phyloP scores from a whole-genome alignment of 305 asterid species.

The Rubia peregrina region DNA sequence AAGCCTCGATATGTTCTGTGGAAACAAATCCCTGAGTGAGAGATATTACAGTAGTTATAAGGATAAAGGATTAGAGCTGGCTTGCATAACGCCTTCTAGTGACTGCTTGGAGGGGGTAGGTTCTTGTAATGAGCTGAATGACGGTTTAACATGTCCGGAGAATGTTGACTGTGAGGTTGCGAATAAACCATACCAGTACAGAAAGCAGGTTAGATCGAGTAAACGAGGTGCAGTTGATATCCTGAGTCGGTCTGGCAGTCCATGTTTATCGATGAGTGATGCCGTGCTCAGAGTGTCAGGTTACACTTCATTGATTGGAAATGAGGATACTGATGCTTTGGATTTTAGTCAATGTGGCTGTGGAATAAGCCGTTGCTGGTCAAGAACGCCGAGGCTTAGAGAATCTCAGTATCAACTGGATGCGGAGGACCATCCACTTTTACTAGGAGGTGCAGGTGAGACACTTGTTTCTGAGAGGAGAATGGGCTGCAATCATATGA shows the following conservation, averaged over 20 bases:
- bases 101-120: conserved; percentile 37
- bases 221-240: conserved; percentile 32
- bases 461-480: conserved; percentile 15
- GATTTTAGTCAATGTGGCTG: conserved; percentile 60
- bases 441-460: conserved; percentile 28
- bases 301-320: conserved; percentile 28
- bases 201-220: conserved; percentile 28
- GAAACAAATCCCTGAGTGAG: conserved; percentile 29
- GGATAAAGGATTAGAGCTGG: conserved; percentile 32
- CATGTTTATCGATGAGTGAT: conserved; percentile 31
- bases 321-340: conserved; percentile 41
- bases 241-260: conserved; percentile 41
- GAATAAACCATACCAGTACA: conserved; percentile 21
- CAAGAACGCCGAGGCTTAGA: conserved; percentile 39
- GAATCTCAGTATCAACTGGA: conserved; percentile 33
- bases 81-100: conserved; percentile 22
- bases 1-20: conserved; percentile 20
- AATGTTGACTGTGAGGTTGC: conserved; percentile 22
- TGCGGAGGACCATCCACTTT: conserved; percentile 49
- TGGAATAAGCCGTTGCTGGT: conserved; percentile 71
- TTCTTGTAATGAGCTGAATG: conserved; percentile 49
- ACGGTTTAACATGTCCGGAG: conserved; percentile 24
- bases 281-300: conserved; percentile 27
- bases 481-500: conserved; percentile 23
- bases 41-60: conserved; percentile 24